Base-by-base conservation (phyloP, 2,329 filamentous ascomycete species). In the Talaromyces funiculosus region DNA sequence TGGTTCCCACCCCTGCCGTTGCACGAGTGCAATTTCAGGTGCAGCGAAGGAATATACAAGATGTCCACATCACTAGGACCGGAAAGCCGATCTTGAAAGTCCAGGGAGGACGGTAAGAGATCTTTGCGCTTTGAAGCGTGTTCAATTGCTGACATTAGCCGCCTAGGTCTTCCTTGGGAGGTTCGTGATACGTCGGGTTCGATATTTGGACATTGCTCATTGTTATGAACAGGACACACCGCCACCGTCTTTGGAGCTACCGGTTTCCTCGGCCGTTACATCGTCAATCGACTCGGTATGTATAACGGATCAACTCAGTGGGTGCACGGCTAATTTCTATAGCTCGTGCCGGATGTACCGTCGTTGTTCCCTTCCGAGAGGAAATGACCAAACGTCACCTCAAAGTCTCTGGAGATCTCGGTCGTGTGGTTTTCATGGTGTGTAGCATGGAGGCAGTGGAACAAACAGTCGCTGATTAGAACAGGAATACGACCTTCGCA, bases 191-290 rank as follows among this genome's bases (percentile, higher is more conserved):
- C 60, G 61, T 64, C 20, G 62, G 59, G 56, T 53, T 63, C 40
- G 49, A 64, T 56, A 61, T 62, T 54, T 33, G 43, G 24, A 26
- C 16, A 66, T 64, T 53, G 63, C 67, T 71, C 68, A 73, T 72
- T 63, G 33, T 56, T n/a, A 63, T 67, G 66, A 63, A n/a, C 77
- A 91, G 93, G 93, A 67, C 92, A 97, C 79, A 97, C 92, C 64
- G 93, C 90, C 64, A 99, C 94, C 62, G 93, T 99, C 70, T 99
- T 99, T 79, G 94, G 94, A 78, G 94, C 94, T 72, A 97, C 92
- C 64, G 94, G 94, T 66, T 93, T 96, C 76, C 81, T 99, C 60
- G 94, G 94, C 73, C 87, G 94, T 73, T 99, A 99, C 77, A 96
- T 99, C 73, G 94, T 99, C 73, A 96, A 97, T 80, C 86, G 91